A percentile compares a stretch with the other conserved stretches of the same genome.
Evolutionary conservation across 2,329 filamentous ascomycete species (phyloP).

Genomic region (Aspergillus intermedius): DNA sequence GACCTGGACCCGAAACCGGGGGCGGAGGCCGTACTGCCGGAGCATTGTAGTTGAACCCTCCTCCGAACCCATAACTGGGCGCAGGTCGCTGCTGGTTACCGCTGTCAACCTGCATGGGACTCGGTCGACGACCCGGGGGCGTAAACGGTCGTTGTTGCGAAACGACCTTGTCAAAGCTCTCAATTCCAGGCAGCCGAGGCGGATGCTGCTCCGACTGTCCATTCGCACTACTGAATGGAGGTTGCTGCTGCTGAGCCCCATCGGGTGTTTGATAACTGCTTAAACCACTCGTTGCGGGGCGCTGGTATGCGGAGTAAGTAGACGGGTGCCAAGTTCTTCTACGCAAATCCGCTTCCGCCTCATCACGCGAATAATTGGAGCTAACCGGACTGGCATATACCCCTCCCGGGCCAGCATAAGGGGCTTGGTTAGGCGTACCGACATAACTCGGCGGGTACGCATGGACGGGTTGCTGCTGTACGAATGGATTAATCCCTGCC

Average conservation of each 20-base stretch:
- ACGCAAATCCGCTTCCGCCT: constrained; percentile 66
- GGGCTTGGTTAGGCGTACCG: constrained; percentile 50
- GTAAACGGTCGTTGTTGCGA: constrained; percentile 55
- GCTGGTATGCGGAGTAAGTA: constrained; percentile 55
- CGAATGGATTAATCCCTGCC: constrained; percentile 67
- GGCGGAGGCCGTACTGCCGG: constrained; percentile 32
- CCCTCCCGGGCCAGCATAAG: constrained; percentile 53
- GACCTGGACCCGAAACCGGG: constrained; percentile 38
- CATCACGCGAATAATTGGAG: constrained; percentile 49
- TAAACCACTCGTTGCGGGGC: constrained; percentile 64
- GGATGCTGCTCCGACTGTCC: constrained; percentile 48
- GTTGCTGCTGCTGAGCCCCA: constrained; percentile 40
- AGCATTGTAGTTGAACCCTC: constrained; percentile 29
- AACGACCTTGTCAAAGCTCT: constrained; percentile 75
- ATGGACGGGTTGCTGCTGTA: constrained; percentile 55
- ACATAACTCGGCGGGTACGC: constrained; percentile 53
- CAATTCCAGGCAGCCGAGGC: constrained; percentile 76
- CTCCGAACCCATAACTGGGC: constrained; percentile 23
- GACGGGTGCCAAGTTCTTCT: constrained; percentile 85
- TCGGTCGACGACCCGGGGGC: constrained; percentile 58
- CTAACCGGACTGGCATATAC: constrained; percentile 62
- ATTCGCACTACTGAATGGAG: constrained; percentile 34
- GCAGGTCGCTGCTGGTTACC: constrained; percentile 36
- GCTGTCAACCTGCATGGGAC: constrained; percentile 70
- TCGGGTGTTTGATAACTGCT: constrained; percentile 69